Evolutionary conservation across 2,329 filamentous ascomycete genomes (phyloP).

Genomic region (Pseudogymnoascus sp.): DNA sequence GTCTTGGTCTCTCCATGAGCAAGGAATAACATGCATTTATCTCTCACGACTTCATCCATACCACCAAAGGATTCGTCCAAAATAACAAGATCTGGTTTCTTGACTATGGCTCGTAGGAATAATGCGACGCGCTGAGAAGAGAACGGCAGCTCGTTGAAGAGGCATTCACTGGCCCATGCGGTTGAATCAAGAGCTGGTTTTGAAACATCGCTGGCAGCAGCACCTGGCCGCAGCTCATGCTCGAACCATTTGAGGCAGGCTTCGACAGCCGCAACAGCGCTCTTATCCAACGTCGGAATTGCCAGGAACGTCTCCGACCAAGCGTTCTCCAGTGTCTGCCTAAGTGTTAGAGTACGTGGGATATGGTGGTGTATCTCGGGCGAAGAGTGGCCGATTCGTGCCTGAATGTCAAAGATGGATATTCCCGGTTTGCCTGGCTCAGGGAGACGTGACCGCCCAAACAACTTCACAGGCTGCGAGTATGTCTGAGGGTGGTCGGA

Average conservation of each 20-base stretch:
- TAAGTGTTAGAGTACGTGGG: constrained; percentile 66
- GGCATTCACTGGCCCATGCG: constrained; percentile 59
- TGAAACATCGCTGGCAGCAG: constrained; percentile 16
- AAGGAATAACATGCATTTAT: constrained; percentile 80
- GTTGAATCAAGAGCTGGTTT: constrained; percentile 21
- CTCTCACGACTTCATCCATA: constrained; percentile 73
- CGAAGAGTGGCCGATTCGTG: constrained; percentile 83
- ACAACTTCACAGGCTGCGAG: constrained; percentile 76
- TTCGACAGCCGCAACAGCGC: constrained; percentile 55
- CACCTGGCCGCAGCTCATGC: constrained; percentile 55
- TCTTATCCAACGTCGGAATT: constrained; percentile 55
- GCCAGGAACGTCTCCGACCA: constrained; percentile 84
- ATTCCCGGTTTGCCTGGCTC: constrained; percentile 61
- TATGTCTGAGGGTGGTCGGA: constrained; percentile 96
- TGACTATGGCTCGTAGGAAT: constrained; percentile 74
- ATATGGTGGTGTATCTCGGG: constrained; percentile 94
- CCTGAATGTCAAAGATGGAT: constrained; percentile 88
- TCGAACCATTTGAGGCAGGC: constrained; percentile 71
- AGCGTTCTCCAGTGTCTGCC: constrained; percentile 72
- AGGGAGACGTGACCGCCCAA: constrained; percentile 74
- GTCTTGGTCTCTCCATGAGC: constrained; percentile 51
- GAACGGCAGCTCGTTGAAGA: constrained; percentile 71
- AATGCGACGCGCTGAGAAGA: constrained; percentile 77
- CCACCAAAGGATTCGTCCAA: constrained; percentile 84
- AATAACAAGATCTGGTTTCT: constrained; percentile 73